Conservation (phyloP, 306 rosid species). For the Notholithocarpus densiflorus region DNA sequence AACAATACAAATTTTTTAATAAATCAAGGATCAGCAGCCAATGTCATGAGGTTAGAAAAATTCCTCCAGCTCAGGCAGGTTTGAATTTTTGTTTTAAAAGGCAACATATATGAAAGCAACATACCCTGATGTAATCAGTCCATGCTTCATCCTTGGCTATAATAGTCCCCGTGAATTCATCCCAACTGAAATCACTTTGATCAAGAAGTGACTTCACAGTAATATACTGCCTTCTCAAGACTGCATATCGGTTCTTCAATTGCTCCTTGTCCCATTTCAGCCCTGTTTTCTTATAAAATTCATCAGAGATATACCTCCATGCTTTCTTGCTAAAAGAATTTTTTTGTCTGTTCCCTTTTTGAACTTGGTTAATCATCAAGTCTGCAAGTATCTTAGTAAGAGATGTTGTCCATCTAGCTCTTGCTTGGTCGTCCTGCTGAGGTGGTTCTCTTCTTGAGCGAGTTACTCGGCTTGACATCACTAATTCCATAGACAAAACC, state of each 20-base stretch:
- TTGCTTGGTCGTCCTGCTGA: conserved; percentile 55
- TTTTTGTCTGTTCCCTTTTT: conserved; percentile 49
- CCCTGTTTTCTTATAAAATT: conserved; percentile 51
- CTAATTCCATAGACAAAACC: conserved; percentile 10
- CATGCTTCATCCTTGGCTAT: conserved; percentile 53
- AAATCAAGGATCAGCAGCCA: conserved; percentile 9
- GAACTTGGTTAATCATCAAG: conserved; percentile 63
- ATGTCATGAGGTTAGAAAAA: conserved; percentile 9
- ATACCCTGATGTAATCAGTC: conserved; percentile 61
- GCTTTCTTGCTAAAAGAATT: conserved; percentile 64
- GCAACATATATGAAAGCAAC: conserved; percentile 20
- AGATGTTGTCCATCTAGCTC: conserved; percentile 66
- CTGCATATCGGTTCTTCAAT: conserved; percentile 67
- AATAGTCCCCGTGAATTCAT: conserved; percentile 59
- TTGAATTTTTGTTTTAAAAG: background rate
- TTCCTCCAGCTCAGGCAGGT: conserved; percentile 17
- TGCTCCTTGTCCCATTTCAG: conserved; percentile 80
- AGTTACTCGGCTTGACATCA: conserved; percentile 56
- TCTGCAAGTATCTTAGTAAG: conserved; percentile 65
- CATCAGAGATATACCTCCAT: conserved; percentile 64
- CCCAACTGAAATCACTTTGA: conserved; percentile 51
- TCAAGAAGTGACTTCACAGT: conserved; percentile 56
- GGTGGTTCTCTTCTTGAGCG: conserved; percentile 41
- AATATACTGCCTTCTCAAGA: conserved; percentile 56
- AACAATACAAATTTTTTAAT: background rate